Evolutionary conservation across 208 protist genomes (phyloP).

Genomic region (Trypanosoma conorhini): DNA sequence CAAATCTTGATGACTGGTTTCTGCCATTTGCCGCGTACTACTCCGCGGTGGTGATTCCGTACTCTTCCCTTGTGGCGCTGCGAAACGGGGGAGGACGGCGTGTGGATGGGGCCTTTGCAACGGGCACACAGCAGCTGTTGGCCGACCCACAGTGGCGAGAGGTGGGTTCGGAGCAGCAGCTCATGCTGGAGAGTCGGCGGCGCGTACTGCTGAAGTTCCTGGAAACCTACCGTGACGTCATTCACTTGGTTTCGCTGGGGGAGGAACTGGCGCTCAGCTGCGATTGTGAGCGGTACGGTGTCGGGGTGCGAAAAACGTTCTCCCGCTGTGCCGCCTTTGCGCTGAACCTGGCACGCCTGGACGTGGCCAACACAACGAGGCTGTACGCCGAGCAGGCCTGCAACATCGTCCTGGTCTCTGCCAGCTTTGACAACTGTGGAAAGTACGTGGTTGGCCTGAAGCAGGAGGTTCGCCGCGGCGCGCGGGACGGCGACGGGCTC

Average conservation of each 20-base stretch:
- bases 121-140: conserved; percentile 35
- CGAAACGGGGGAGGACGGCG: conserved; percentile 49
- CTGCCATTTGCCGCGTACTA: conserved; percentile 78
- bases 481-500: background rate
- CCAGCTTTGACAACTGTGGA: conserved; percentile 57
- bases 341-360: conserved; percentile 59
- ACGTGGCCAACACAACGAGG: conserved; percentile 28
- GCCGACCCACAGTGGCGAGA: conserved; percentile 44
- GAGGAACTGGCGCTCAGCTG: conserved; percentile 75
- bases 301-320: conserved; percentile 55
- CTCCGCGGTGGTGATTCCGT: conserved; percentile 77
- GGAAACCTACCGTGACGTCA: conserved; percentile 49
- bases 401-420: conserved; percentile 45
- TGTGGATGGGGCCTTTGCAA: conserved; percentile 39
- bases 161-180: conserved; percentile 38
- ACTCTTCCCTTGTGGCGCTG: conserved; percentile 61
- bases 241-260: conserved; percentile 78
- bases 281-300: conserved; percentile 73
- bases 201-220: conserved; percentile 59
- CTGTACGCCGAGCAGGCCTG: conserved; percentile 35
- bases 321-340: conserved; percentile 60
- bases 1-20: conserved; percentile 73
- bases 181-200: conserved; percentile 50
- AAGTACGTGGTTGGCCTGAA: conserved; percentile 68
- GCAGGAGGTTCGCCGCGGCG: conserved; percentile 19